Percentiles rank a stretch among this genome's conserved stretches.
Conservation (phyloP, 768 basidiomycete genomes). For the Amanita thiersii region DNA sequence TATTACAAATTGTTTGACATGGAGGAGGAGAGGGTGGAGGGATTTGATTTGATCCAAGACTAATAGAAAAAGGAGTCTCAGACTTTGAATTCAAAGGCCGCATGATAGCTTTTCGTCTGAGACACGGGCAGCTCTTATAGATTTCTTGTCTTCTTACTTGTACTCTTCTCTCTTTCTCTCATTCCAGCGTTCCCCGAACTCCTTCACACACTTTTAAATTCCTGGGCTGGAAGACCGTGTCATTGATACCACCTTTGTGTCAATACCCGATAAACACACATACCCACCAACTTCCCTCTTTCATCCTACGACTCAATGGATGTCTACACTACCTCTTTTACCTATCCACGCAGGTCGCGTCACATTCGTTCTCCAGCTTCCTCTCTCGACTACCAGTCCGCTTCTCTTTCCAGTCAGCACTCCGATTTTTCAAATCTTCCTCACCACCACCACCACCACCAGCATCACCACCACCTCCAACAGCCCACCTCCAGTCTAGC, state of each 20-base stretch:
- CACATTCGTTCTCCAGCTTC: conserved; percentile 56
- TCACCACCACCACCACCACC: conserved; percentile 29
- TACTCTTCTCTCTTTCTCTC: conserved; percentile 18
- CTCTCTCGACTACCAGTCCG: conserved; percentile 52
- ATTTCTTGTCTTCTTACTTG: background rate
- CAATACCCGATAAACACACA: conserved; percentile 43
- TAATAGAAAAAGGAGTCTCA: conserved; percentile 11
- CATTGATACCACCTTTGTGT: conserved; percentile 47
- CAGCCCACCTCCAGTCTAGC: conserved; percentile 24
- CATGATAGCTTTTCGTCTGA: conserved; percentile 31
- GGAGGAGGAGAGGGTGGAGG: conserved; percentile 39
- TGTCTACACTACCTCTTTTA: conserved; percentile 92
- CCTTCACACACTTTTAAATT: conserved; percentile 21
- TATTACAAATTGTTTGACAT: conserved; percentile 64
- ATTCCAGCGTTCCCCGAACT: conserved; percentile 18
- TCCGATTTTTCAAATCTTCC: conserved; percentile 21
- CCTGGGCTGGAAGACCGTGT: conserved; percentile 24
- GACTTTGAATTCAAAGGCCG: conserved; percentile 25
- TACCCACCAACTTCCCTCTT: conserved; percentile 20
- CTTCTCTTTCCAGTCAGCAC: conserved; percentile 42
- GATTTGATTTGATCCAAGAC: conserved; percentile 16
- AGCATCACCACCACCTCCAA: conserved; percentile 31
- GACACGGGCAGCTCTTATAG: conserved; percentile 19
- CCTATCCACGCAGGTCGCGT: conserved; percentile 78
- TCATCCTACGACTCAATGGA: conserved; percentile 52